Base-by-base conservation (phyloP, 768 basidiomycete species). In the Lactarius vividus region DNA sequence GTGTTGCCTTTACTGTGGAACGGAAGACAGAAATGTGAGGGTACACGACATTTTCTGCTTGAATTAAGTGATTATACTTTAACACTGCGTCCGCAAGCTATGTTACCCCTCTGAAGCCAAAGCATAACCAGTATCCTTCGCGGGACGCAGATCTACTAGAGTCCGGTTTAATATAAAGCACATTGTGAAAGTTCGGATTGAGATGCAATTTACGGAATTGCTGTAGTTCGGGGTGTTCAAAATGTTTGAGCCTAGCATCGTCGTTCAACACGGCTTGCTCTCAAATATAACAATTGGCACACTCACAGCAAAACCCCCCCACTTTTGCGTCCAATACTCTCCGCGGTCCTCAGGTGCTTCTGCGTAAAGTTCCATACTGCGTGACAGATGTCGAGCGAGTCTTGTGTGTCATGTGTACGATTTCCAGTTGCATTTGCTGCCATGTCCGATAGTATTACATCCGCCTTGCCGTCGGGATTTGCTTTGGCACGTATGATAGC, bases 371-470 rank as follows among this genome's bases (percentile, higher is more conserved):
- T 75, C 65, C 89, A 84, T 0, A 92, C 94, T 3, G 89, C 85
- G 42, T 82, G 76, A 73, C 88, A 91, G 26, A 98, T 88, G 42
- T 88, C 82, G 37, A 96, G 80, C 64, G 88, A 88, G 11, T 81
- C 74, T 71, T 88, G 82, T 1, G 83, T 82, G 75, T 98, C 96
- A 58, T 81, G 80, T 0, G 77, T 75, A 20, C 80, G 74, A 66
- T 89, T 87, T 6, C 96, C 96, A 2, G 88, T 84, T 65, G 86
- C 80, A 74, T 95, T 94, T 23, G 87, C 86, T 20, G 94, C 92
- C 89, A 98, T 95, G 73, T 97, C 96, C 9, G 89, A 92, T 4
- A 97, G 80, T 29, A 97, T 84, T 20, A 96, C 78, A 73, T 98
- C 94, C 8, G 86, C 89, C 75, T 82, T 83, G 11, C 77, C 75